Evolutionary conservation across 768 basidiomycete species (phyloP).

Genomic region (Amanita subjunquillea): DNA sequence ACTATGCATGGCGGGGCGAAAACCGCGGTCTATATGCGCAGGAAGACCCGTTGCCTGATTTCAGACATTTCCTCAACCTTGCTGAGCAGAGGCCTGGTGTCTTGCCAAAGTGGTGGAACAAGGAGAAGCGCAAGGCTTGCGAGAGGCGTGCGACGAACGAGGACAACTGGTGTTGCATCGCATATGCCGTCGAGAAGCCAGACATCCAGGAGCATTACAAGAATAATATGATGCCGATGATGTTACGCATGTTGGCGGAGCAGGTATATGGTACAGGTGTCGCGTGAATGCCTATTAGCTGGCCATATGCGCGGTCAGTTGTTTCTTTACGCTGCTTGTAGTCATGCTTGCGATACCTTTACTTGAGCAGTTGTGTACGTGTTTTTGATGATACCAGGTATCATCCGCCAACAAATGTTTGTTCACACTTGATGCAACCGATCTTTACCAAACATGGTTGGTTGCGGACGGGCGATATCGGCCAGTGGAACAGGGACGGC

Average conservation of each 20-base stretch:
- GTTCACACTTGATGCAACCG: no score
- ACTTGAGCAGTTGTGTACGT: no score
- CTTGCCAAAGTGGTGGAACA: slow-evolving; percentile 1
- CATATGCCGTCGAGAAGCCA: not conserved
- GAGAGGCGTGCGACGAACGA: not conserved
- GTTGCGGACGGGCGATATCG: no score
- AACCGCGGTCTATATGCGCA: not conserved
- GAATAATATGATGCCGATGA: slow-evolving; percentile 1
- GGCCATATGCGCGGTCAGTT: no score
- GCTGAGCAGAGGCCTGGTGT: not conserved
- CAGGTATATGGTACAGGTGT: not conserved
- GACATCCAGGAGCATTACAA: slow-evolving; percentile 3
- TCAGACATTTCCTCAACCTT: not conserved
- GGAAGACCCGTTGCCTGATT: not conserved
- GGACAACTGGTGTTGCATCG: slow-evolving; percentile 1
- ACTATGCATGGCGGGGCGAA: not conserved
- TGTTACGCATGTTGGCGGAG: slow-evolving; percentile 1
- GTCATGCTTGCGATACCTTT: no score
- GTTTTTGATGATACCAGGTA: no score
- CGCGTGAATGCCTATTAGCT: no score
- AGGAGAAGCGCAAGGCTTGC: not conserved
- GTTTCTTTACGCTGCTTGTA: no score
- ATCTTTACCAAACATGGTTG: no score
- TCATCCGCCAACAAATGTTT: no score
- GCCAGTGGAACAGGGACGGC: no score